phyloP scores from a whole-genome alignment of 2,329 filamentous ascomycete genomes.

The Lachnellula willkommii region DNA sequence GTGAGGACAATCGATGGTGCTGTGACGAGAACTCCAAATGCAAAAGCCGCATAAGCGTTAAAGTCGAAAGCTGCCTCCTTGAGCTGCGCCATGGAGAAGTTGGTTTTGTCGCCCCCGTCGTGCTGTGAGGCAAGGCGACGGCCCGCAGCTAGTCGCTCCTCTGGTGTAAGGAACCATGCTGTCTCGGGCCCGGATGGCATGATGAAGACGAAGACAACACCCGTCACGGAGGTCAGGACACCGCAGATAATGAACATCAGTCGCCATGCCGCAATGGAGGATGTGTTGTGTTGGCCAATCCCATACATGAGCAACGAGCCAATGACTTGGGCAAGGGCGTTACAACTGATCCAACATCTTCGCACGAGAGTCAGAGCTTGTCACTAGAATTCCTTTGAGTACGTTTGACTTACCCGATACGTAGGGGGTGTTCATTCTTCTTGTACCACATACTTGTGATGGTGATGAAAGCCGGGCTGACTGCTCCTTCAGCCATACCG shows the following conservation, averaged over 20 bases:
- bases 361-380: not conserved
- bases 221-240: conserved; percentile 39
- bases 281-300: conserved; percentile 39
- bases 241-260: conserved; percentile 46
- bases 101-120: conserved; percentile 39
- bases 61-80: conserved; percentile 40
- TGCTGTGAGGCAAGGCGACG: conserved; percentile 34
- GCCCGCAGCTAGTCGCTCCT: conserved; percentile 40
- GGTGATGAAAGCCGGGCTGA: conserved; percentile 42
- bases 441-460: conserved; percentile 41
- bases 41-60: conserved; percentile 42
- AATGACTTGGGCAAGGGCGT: conserved; percentile 42
- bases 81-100: conserved; percentile 40
- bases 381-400: too few relatives aligned
- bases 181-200: conserved; percentile 43
- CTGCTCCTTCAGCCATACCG: conserved; percentile 38
- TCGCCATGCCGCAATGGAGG: conserved; percentile 41
- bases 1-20: conserved; percentile 43
- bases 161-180: conserved; percentile 44
- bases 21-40: conserved; percentile 42
- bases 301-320: conserved; percentile 46
- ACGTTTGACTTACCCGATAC: conserved; percentile 28
- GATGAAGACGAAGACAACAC: conserved; percentile 40
- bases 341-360: conserved; percentile 37
- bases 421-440: conserved; percentile 34